Evolutionary conservation across 495 filamentous ascomycete genomes (phyloP).

Genomic region (Parachaetomium inaequale): DNA sequence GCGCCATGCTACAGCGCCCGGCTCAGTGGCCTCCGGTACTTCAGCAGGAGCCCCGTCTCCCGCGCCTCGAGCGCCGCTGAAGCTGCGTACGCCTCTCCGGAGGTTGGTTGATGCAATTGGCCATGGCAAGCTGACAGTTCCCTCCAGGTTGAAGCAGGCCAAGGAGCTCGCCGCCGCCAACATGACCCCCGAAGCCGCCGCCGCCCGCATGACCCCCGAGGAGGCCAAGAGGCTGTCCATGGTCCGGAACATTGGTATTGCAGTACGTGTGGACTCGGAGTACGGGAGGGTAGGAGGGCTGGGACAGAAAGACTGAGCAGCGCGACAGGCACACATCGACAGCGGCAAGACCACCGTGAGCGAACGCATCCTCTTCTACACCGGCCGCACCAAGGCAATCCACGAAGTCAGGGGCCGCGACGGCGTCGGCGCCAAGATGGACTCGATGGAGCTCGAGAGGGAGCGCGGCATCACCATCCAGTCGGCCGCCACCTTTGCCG

Average conservation of each 20-base stretch:
- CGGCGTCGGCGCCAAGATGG: slow-evolving; percentile 97
- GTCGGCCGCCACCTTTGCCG: slow-evolving; percentile 95
- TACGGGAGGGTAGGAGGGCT: too few relatives aligned
- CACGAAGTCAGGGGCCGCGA: slow-evolving; percentile 97
- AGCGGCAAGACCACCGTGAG: slow-evolving; percentile 97
- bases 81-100: slow-evolving; percentile 28
- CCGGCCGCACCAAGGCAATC: slow-evolving; percentile 91
- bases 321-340: slow-evolving; percentile 86
- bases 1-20: slow-evolving; percentile 18
- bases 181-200: slow-evolving; percentile 45
- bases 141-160: slow-evolving; percentile 41
- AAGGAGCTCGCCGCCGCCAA: slow-evolving; percentile 42
- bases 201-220: slow-evolving; percentile 62
- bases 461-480: slow-evolving; percentile 99
- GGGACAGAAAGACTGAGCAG: slow-evolving; percentile 22
- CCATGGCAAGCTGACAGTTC: slow-evolving; percentile 8
- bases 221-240: slow-evolving; percentile 72
- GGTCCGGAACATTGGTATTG: slow-evolving; percentile 97
- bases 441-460: slow-evolving; percentile 97
- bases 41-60: slow-evolving; percentile 27
- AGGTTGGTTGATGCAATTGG: neutral
- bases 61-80: slow-evolving; percentile 32
- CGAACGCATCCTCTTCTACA: slow-evolving; percentile 98
- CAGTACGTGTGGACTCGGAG: slow-evolving; percentile 52
- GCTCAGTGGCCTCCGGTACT: slow-evolving; percentile 26